These are phyloP conservation scores for Rhizodiscina lignyota DNA, from an alignment of 495 filamentous ascomycete species.

Conservation along the genomic window DNA sequence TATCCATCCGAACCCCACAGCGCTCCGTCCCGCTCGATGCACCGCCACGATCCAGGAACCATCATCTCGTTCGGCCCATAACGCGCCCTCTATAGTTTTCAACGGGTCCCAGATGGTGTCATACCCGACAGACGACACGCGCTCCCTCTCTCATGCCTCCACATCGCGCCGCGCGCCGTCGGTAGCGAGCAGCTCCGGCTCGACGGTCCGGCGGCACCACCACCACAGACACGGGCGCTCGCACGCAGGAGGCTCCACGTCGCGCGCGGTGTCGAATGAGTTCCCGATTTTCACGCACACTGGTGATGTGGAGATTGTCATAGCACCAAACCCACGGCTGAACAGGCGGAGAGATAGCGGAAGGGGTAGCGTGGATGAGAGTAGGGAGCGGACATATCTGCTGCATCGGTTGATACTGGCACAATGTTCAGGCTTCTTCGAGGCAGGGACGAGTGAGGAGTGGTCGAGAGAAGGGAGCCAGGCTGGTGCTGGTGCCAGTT, in stretches of 20 bases:
- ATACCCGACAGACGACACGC: too few relatives aligned
- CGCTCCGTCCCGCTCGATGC: too few relatives aligned
- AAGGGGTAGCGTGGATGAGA: slow-evolving; percentile 32
- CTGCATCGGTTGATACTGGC: slow-evolving; percentile 71
- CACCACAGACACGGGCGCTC: slow-evolving; percentile 28
- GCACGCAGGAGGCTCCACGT: slow-evolving; percentile 42
- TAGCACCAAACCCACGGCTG: too few relatives aligned
- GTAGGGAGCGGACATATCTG: slow-evolving; percentile 66
- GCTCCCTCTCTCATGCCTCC: too few relatives aligned
- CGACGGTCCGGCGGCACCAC: neutral
- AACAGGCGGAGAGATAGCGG: too few relatives aligned
- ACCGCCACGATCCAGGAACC: too few relatives aligned
- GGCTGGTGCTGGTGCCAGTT: slow-evolving; percentile 23
- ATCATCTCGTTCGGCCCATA: too few relatives aligned
- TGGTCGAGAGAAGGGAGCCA: slow-evolving; percentile 46
- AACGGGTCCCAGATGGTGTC: too few relatives aligned
- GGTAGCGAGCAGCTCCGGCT: too few relatives aligned
- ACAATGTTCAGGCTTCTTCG: slow-evolving; percentile 85
- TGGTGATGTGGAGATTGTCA: slow-evolving; percentile 79
- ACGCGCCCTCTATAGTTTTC: too few relatives aligned
- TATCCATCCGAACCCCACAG: too few relatives aligned
- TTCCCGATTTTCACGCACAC: slow-evolving; percentile 82
- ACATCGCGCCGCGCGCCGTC: too few relatives aligned
- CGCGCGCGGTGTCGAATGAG: slow-evolving; percentile 64
- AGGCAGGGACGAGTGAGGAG: slow-evolving; percentile 71